phyloP scores from a whole-genome alignment of 345 rosid genomes.

The Brassica napus region Da-Ae NC_063446.1:57182501-57183000 shows the following conservation, averaged over 20 bases:
- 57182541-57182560: constrained; percentile 13
- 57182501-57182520: constrained; percentile 37
- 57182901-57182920: too few relatives aligned
- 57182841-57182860: too few relatives aligned
- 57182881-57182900: too few relatives aligned
- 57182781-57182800: constrained; percentile 21
- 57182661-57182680: neutral
- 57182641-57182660: constrained; percentile 22
- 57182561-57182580: constrained; percentile 34
- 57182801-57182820: neutral
- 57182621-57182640: neutral
- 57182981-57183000: too few relatives aligned
- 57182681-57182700: constrained; percentile 22
- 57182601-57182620: neutral
- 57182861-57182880: too few relatives aligned
- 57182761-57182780: constrained; percentile 21
- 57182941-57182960: too few relatives aligned
- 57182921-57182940: too few relatives aligned
- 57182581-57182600: neutral
- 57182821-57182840: too few relatives aligned
- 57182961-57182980: too few relatives aligned
- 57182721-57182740: constrained; percentile 39
- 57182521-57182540: constrained; percentile 18
- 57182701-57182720: constrained; percentile 30
- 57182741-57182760: constrained; percentile 20